Evolutionary conservation across 768 basidiomycete genomes (phyloP).

Genomic region (Boletus subparvulus): DNA sequence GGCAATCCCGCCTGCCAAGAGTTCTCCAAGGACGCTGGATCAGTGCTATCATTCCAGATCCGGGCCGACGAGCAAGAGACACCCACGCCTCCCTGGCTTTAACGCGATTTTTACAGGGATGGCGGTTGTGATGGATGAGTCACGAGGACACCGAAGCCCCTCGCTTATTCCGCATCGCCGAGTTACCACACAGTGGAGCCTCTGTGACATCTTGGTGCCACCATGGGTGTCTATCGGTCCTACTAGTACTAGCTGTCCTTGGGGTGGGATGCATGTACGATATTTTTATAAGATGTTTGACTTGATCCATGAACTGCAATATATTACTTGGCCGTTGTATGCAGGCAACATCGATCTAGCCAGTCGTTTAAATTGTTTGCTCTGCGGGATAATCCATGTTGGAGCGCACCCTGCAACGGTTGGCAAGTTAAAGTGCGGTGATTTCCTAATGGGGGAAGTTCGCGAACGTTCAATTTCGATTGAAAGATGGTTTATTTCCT

Average conservation of each 20-base stretch:
- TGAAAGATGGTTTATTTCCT: not conserved
- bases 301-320: not conserved
- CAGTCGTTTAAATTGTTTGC: too few species aligned
- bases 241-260: too few species aligned
- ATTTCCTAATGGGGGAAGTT: not conserved
- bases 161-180: not conserved
- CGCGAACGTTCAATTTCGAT: not conserved
- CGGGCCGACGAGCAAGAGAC: not conserved
- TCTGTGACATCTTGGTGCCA: not conserved
- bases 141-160: not conserved
- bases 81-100: not conserved
- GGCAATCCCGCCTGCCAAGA: not conserved
- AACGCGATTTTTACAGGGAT: not conserved
- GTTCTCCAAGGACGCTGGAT: not conserved
- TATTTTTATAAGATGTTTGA: not conserved
- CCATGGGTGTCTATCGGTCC: too few species aligned
- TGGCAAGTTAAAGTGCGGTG: not conserved
- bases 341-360: too few species aligned
- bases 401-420: slow-evolving; percentile 12
- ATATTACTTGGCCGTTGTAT: too few species aligned
- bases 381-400: too few species aligned
- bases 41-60: not conserved
- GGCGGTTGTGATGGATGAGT: not conserved
- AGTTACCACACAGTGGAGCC: not conserved
- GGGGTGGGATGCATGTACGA: not conserved